Evolutionary conservation across 306 rosid genomes (phyloP), one percentile per base, ranked within the genome.

Genomic region (Cercis canadensis): DNA sequence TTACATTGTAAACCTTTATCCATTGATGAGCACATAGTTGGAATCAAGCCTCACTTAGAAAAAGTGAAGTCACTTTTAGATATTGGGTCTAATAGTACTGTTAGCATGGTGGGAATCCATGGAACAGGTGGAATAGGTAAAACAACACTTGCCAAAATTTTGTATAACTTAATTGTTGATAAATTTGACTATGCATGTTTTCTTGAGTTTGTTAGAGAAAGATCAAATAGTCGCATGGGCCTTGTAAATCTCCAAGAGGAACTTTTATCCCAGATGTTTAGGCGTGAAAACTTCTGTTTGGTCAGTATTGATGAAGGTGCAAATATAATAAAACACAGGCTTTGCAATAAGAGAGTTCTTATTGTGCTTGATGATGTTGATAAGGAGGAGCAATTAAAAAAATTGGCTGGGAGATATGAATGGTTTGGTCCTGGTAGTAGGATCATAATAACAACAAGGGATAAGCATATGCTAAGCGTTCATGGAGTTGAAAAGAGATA

Each of bases 341-440:
- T 57, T 10, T 15, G 41, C 6, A 57, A 7, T 14, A 57, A 32
- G 16, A 57, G 11, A 36, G 63, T 57, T 57, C 43, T 57, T 31
- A 9, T 57, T 1, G 43, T 57, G 1, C 63, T 57, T 57, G 63
- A 57, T 12, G 63, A 57, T 57, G 63, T 57, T 1, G 43, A 57
- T 12, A 31, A 57, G 4, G 4, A 4, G 43, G 19, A 33, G 3
- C 63, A 57, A 16, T 2, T 57, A 57, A 12, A 31, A 31, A 13
- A 14, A 12, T 57, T 57, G 11, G 63, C 41, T 11, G 63, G 63
- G 0, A 16, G 3, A 2, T 6, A 8, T 29, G 41, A 57, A 29
- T 57, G 63, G 63, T 57, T 57, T 36, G 63, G 41, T 29, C 3
- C 16, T 10, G 63, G 63, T 11, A 57, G 63, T 14, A 57, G 41